phyloP scores from a whole-genome alignment of 179 eudicot genomes.

The Carnegiea gigantea region DNA sequence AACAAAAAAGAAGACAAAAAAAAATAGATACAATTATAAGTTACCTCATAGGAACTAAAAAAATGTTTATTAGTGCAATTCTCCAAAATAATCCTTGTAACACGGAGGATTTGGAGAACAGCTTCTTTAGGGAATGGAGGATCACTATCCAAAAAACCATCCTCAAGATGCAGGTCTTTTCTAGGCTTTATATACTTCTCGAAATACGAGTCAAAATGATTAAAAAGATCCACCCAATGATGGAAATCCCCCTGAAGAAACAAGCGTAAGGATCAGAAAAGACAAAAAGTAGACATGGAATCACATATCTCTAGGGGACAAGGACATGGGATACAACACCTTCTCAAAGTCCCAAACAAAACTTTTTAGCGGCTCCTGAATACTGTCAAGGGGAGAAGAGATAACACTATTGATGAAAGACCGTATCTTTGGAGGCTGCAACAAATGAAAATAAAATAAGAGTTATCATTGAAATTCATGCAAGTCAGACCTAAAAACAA shows the following conservation, averaged over 20 bases:
- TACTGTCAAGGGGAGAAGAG: conserved; percentile 72
- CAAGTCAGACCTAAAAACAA: not conserved
- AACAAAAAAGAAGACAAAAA: not conserved
- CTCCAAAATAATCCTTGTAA: conserved; percentile 78
- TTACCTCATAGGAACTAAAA: conserved; percentile 90
- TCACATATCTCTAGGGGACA: not conserved
- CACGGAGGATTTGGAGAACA: conserved; percentile 89
- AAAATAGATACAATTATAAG: conserved; percentile 8
- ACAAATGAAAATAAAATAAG: conserved; percentile 15
- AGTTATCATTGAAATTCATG: conserved; percentile 5
- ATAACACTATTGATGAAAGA: conserved; percentile 72
- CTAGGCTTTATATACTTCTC: conserved; percentile 82
- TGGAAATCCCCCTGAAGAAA: conserved; percentile 92
- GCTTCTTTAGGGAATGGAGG: conserved; percentile 93
- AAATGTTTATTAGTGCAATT: conserved; percentile 95
- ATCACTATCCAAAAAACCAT: conserved; percentile 71
- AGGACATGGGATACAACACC: conserved; percentile 39
- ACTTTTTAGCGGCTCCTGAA: conserved; percentile 70
- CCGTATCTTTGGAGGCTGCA: conserved; percentile 91
- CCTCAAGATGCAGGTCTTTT: conserved; percentile 86
- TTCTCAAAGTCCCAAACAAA: conserved; percentile 98
- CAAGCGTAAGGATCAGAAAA: conserved; percentile 28
- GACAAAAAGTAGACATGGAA: not conserved
- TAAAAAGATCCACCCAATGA: conserved; percentile 97
- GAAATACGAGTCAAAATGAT: conserved; percentile 89